Evolutionary conservation across 2,329 filamentous ascomycete species (phyloP), one percentile per base, ranked within the genome.

Genomic region (Aspergillus melleus): DNA sequence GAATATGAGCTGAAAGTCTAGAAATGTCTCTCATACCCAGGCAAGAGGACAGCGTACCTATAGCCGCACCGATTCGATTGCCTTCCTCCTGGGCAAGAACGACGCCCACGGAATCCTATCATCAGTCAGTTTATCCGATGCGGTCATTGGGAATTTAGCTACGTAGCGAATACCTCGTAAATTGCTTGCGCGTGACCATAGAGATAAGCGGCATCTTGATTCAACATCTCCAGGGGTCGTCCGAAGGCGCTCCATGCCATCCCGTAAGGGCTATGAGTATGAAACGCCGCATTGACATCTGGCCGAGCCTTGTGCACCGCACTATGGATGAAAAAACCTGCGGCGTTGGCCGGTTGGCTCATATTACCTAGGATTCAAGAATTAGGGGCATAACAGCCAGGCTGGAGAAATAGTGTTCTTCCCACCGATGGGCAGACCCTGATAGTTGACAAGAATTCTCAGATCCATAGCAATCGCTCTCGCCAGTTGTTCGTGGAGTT

Each of bases 21-120:
- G 22, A 24, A 24, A 24, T 24, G 22, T 24, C 22, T 24, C 2
- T 24, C 22, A 24, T 24, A 24, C 22, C 22, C 22, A 24, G 3
- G 4, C 22, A 24, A 24, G 22, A n/a, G 22, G 22, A 24, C 22
- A 24, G 5, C 2, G 32, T 19, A 0, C 88, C 88, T 1, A 92
- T 77, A 0, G 88, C 84, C 10, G 77, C 77, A 2, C 88, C 88
- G 62, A 92, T 85, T 49, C 83, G 79, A 65, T 82, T 76, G 1
- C 88, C 88, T 71, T 92, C 89, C 58, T 84, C 85, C n/a, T 79
- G 80, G 1, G 78, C 82, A 32, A 89, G 79, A 0, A 89, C 87
- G 3, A 66, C 61, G 0, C 66, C 64, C 0, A 60, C 59, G 49
- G 63, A 68, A 2, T 59, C 52, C 6, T 51, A 32, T 3, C 2